Evolutionary conservation across 1,284 basidiomycete genomes (phyloP), one percentile per base, ranked within the genome.

Genomic region (Serendipita sp.): DNA sequence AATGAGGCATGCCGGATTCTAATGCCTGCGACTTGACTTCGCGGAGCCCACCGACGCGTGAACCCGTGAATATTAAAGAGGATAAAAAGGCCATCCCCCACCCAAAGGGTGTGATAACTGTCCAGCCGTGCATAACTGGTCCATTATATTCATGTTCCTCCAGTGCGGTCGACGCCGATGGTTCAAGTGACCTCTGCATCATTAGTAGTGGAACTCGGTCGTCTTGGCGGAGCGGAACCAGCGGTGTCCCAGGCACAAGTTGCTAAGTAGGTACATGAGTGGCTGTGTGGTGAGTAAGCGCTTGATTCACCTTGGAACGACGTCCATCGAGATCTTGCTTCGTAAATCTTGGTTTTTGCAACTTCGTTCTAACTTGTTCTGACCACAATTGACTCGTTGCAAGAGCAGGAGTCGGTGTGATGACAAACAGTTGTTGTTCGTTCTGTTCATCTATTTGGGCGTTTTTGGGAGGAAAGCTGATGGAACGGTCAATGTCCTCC

Each of bases 1-100:
- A 95, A 64, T 82, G 81, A 1, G 81, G 70, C 0, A 74, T 73
- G 1, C 87, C 88, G 1, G 87, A 82, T 73, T 96, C 93, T 67
- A 89, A 91, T 47, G 81, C 76, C 68, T 92, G 88, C 2, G 83
- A 83, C 66, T 79, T 78, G 22, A 84, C 79, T 70, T 95, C 90
- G 17, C 83, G 80, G 67, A 93, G 83, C 1, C 93, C 93, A 1
- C 79, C 87, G 5, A 93, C 79, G 2, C 90, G 84, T 0, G 87
- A 88, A 26, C 87, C 85, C 0, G 91, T 91, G 72, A 84, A 84
- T 5, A 80, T 78, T 47, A 97, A 79, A 0, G 92, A 93, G 30
- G 79, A 79, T 65, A 91, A 82, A 73, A 96, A 90, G 0, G 91
- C 78, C 85, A 92, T 93, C 0, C 81, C 79, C 92, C 92, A 97